Evolutionary conservation across 139 green algal species (phyloP), one percentile per base, ranked within the genome.

Genomic region (Eudorina sp.): DNA sequence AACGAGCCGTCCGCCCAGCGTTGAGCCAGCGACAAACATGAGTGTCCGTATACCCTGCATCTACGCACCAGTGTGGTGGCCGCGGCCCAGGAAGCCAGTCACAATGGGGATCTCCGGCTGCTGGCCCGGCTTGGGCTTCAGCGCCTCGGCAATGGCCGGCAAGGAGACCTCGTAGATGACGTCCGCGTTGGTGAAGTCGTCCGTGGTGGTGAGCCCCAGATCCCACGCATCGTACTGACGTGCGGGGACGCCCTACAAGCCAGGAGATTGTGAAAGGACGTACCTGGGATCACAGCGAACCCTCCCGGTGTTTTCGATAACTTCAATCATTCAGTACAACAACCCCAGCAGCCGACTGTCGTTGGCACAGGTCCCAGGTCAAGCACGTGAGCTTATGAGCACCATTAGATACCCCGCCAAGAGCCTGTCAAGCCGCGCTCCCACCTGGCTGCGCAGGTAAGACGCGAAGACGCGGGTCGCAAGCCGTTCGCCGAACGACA

Each of bases 401-500:
- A n/a, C n/a, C n/a, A n/a, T n/a, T n/a, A n/a, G n/a, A n/a, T n/a
- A n/a, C n/a, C n/a, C n/a, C n/a, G n/a, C n/a, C n/a, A n/a, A n/a
- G n/a, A n/a, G n/a, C n/a, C n/a, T n/a, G n/a, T n/a, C n/a, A n/a
- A n/a, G 16, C 46, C 74, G 8, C 5, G 8, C 74, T 31, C 55
- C 1, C 60, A 91, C 88, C 69, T 86, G 43, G 4, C 19, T 14
- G 1, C 92, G 76, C 46, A 95, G 55, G 85, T 91, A 95, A 40
- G 88, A 91, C 27, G 97, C 96, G 93, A 99, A 99, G 66, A 99
- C 94, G 85, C 98, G 94, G 0, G 97, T 99, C 41, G 95, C 97
- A 83, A 99, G 93, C 64, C 98, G 96, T 95, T 99, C 98, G 38
- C 98, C 98, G 89, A 99, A 99, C 3, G 96, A 99, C 41, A 99